Evolutionary conservation across 345 rosid genomes (phyloP).

Genomic region (Salix arbutifolia): DNA sequence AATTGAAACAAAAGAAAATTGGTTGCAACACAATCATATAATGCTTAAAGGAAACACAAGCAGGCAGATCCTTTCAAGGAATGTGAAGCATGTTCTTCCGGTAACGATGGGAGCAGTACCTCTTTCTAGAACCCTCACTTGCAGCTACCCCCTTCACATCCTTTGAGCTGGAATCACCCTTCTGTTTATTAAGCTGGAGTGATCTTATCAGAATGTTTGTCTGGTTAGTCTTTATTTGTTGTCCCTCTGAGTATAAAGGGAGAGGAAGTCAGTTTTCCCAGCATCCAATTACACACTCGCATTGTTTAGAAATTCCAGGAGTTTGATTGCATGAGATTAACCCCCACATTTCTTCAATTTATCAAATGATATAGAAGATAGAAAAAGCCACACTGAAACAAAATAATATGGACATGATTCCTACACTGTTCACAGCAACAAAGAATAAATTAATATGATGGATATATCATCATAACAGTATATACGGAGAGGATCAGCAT

Average conservation of each 20-base stretch:
- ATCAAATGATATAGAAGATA: background rate
- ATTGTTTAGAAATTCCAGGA: background rate
- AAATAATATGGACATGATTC: background rate
- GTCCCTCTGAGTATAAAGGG: slow-evolving; percentile 50
- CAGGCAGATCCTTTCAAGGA: background rate
- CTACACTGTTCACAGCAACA: background rate
- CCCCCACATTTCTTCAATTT: background rate
- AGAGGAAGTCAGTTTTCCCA: slow-evolving; percentile 18
- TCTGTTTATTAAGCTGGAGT: slow-evolving; percentile 66
- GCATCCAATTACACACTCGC: background rate
- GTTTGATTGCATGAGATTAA: background rate
- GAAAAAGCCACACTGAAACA: background rate
- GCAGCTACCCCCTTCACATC: slow-evolving; percentile 43
- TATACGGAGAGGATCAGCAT: background rate
- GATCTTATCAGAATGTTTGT: slow-evolving; percentile 88
- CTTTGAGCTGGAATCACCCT: slow-evolving; percentile 57
- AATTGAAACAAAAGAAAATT: background rate
- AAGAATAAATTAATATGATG: background rate
- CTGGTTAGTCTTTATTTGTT: slow-evolving; percentile 79
- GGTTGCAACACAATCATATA: background rate
- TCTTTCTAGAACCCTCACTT: slow-evolving; percentile 68
- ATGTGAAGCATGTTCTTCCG: slow-evolving; percentile 5
- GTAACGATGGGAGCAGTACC: slow-evolving; percentile 36
- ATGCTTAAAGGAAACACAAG: background rate
- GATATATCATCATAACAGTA: background rate